Evolutionary conservation across 2,329 filamentous ascomycete genomes (phyloP), one percentile per base, ranked within the genome.

Genomic region (Fonsecaea multimorphosa): DNA sequence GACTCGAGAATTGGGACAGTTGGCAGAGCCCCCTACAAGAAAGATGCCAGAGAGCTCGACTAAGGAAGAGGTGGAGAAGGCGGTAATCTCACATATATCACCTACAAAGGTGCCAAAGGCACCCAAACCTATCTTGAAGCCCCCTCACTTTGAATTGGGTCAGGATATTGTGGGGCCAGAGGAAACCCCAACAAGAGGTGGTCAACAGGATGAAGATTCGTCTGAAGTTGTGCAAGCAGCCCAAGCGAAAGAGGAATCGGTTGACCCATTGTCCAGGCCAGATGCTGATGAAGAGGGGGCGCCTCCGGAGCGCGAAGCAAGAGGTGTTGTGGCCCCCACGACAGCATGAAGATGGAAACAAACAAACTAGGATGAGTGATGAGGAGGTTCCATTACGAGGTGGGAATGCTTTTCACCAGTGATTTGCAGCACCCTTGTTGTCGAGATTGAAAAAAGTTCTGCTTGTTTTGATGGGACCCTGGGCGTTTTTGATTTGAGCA

Each of bases 11-110:
- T 34, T 69, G 19, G 65, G 58, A 24, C 53, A 69, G 16, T 38
- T 58, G 38, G 60, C 62, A n/a, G 63, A 71, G 9, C 67, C 70
- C n/a, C 73, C 73, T 2, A 52, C 64, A 61, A 69, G 73, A 64
- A 61, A 73, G 58, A 69, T 73, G 65, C 72, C 71, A 14, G 71
- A 70, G n/a, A 72, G 70, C 31, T 52, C 67, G 19, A 68, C 64
- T 27, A 66, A 67, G 58, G 67, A 69, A 36, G 68, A 65, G 14
- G 66, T 65, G 34, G 64, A 68, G 22, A 62, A 71, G 16, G 64
- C 63, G n/a, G 58, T 65, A 9, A 67, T 64, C 24, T 61, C 58
- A 32, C 49, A 68, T n/a, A 63, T 62, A 11, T 66, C 67, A 16
- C 63, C 65, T 4, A 66, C 57, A 19, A 67, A 66, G 54, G 44